A percentile compares a stretch with the other conserved stretches of the same genome.
These are phyloP conservation scores for Phialophora verrucosa DNA, from an alignment of 2,329 filamentous ascomycete genomes.

Conservation along the genomic window DNA sequence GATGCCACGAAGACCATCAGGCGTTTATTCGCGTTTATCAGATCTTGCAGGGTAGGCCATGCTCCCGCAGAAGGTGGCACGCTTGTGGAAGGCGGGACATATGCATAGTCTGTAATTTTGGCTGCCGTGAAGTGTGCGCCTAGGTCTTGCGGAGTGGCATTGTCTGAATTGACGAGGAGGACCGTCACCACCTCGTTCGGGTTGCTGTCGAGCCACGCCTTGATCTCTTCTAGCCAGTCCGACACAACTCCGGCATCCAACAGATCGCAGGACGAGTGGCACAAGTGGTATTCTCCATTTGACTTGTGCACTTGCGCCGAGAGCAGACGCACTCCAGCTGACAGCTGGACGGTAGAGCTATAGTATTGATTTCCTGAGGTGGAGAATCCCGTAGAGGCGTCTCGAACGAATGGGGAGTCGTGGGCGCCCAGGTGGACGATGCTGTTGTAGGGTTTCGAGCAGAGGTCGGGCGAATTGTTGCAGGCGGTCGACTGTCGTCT, in stretches of 20 bases:
- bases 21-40: conserved; percentile 69
- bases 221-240: conserved; percentile 68
- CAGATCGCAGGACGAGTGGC: conserved; percentile 70
- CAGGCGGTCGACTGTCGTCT: conserved; percentile 58
- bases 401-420: conserved; percentile 73
- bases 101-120: conserved; percentile 67
- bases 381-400: conserved; percentile 65
- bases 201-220: conserved; percentile 71
- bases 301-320: conserved; percentile 73
- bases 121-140: conserved; percentile 61
- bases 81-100: conserved; percentile 56
- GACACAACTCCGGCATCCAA: conserved; percentile 71
- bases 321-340: conserved; percentile 73
- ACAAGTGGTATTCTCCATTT: conserved; percentile 67
- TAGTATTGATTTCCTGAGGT: conserved; percentile 72
- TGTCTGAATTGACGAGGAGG: conserved; percentile 73
- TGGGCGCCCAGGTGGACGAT: conserved; percentile 81
- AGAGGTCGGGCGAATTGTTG: conserved; percentile 81
- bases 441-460: conserved; percentile 72
- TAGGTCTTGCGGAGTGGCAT: conserved; percentile 61
- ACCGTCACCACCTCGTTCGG: conserved; percentile 77
- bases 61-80: conserved; percentile 46
- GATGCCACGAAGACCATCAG: conserved; percentile 73
- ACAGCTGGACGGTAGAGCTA: conserved; percentile 73
- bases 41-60: conserved; percentile 74